Base-by-base conservation (phyloP, 768 basidiomycete species). In the Lentinula edodes region DNA sequence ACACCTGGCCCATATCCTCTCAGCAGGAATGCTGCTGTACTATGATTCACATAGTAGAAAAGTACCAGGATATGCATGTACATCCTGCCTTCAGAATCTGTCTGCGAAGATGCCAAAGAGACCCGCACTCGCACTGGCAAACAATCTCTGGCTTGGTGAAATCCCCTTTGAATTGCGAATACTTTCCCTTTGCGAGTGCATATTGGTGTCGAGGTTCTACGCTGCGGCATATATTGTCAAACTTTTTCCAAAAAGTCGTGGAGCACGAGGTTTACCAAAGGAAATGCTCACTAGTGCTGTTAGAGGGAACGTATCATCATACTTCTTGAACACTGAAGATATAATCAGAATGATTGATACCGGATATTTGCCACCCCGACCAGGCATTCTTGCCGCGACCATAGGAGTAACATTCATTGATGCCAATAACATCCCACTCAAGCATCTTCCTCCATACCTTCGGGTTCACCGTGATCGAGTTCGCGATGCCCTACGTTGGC, bases 341-440 rank as follows among this genome's bases (percentile, higher is more conserved):
- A 72, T 80, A 6, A 35, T 64, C 0, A 16, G 60, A 0, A 77
- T 80, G 73, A 9, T 77, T 1, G 41, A 64, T 1, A 78, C 76
- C 1, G 54, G 69, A 3, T 9, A 74, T 3, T 69, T 81, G 67
- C 78, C 79, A 2, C 57, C 64, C 0, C 68, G 66, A 0, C 61
- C 66, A 1, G 16, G 12, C 0, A 52, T 77, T 0, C 65, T 80
- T 0, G 65, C 75, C 0, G 69, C 74, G 0, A 53, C 76, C 0
- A 68, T 81, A 2, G 58, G 70, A 0, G 66, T 80, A 0, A 75
- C 74, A 0, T 80, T 74, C 62, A 64, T 79, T 8, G 77, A 76
- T 0, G 16, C 59, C 1, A 65, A 69, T 5, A 36, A 66, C 1
- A n/a, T 73, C 0, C 70, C 69, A 0, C 72, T 73, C 38, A 8